phyloP scores from a whole-genome alignment of 257 asterid genomes.

The Henckelia pumila region DNA sequence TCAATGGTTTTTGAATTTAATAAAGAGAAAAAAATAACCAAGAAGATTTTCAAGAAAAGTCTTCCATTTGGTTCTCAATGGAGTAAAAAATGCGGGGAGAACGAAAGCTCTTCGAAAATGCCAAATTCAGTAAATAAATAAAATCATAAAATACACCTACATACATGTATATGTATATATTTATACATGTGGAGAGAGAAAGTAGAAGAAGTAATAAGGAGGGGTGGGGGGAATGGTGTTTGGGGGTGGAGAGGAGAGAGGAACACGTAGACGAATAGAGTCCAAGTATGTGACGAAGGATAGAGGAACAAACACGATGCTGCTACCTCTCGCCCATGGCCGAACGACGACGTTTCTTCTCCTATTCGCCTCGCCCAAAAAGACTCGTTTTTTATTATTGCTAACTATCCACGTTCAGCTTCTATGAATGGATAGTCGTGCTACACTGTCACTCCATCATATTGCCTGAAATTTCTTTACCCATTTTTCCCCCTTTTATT shows the following conservation, averaged over 20 bases:
- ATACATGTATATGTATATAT: no score
- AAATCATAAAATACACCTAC: no score
- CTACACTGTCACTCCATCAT: neutral
- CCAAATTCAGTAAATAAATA: neutral
- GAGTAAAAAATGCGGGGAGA: neutral
- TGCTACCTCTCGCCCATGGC: conserved; percentile 16
- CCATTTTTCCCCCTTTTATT: neutral
- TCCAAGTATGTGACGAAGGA: conserved; percentile 57
- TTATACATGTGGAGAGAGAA: neutral
- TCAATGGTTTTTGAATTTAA: no score
- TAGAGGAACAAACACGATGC: conserved; percentile 52
- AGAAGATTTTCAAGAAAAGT: no score
- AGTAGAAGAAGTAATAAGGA: neutral
- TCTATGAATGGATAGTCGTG: neutral
- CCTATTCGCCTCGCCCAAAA: neutral
- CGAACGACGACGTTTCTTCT: conserved; percentile 29
- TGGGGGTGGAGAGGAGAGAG: conserved; percentile 18
- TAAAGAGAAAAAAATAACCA: no score
- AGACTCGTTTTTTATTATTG: neutral
- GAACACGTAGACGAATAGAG: conserved; percentile 78
- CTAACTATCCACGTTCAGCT: neutral
- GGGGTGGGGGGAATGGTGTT: neutral
- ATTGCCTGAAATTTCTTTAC: neutral
- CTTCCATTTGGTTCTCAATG: no score
- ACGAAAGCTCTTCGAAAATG: neutral